Conservation (phyloP, 371 early-diverging fungal species). For the Phascolomyces articulosus region DNA sequence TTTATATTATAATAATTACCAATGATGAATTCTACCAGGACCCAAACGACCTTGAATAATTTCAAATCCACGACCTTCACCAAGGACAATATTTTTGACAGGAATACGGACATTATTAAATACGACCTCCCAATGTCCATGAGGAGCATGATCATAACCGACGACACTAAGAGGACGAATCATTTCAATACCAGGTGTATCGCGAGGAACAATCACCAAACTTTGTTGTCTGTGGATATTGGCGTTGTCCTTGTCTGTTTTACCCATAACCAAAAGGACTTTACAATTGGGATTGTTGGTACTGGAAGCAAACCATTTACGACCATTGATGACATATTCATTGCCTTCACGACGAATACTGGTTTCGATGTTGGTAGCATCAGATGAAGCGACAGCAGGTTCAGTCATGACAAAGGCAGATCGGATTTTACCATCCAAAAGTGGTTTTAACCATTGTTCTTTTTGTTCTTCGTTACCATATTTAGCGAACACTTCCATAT, state of each 20-base stretch:
- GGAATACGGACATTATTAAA: constrained; percentile 92
- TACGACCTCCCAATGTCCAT: constrained; percentile 93
- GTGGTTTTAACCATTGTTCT: constrained; percentile 80
- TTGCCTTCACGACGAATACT: constrained; percentile 69
- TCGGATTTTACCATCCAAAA: constrained; percentile 89
- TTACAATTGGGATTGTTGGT: constrained; percentile 92
- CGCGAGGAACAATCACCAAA: constrained; percentile 88
- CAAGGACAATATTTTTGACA: constrained; percentile 82
- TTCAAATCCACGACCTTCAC: constrained; percentile 96
- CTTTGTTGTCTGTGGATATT: constrained; percentile 85
- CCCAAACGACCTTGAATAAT: constrained; percentile 95
- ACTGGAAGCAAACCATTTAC: constrained; percentile 97
- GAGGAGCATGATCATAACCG: constrained; percentile 95
- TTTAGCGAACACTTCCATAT: constrained; percentile 98
- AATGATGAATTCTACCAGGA: constrained; percentile 80
- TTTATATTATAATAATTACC: constrained; percentile 17
- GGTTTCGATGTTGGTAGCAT: constrained; percentile 95
- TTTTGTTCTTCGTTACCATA: constrained; percentile 90
- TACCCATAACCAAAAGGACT: constrained; percentile 89
- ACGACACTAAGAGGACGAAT: constrained; percentile 86
- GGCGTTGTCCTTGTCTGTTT: constrained; percentile 74
- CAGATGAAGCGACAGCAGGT: constrained; percentile 90
- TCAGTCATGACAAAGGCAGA: constrained; percentile 99
- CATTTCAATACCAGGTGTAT: constrained; percentile 84
- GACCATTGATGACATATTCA: constrained; percentile 87